Evolutionary conservation across 2,329 filamentous ascomycete species (phyloP).

Genomic region (Colletotrichum lupini): DNA sequence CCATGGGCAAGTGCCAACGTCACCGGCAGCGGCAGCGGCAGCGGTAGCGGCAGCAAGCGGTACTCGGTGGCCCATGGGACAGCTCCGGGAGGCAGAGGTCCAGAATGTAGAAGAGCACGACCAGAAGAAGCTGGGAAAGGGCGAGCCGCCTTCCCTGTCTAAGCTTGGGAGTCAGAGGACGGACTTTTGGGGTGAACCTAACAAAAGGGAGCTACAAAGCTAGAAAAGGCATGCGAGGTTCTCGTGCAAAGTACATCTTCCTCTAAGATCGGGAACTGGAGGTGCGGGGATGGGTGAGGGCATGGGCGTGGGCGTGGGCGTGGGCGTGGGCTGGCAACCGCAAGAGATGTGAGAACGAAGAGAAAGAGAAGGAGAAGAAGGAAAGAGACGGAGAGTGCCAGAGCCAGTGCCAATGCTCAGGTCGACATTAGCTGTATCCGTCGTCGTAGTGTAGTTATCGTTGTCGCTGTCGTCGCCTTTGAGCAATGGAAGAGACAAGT

Average conservation of each 20-base stretch:
- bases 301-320: no score
- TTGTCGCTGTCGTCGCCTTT: background rate
- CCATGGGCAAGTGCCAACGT: background rate
- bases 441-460: background rate
- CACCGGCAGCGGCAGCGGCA: background rate
- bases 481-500: background rate
- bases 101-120: slow-evolving; percentile 7
- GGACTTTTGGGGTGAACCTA: background rate
- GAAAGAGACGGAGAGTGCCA: background rate
- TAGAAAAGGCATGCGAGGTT: background rate
- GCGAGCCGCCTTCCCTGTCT: slow-evolving; percentile 4
- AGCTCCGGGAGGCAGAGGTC: background rate
- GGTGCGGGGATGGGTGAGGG: background rate
- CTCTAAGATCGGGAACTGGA: background rate
- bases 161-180: background rate
- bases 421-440: slow-evolving; percentile 10
- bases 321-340: background rate
- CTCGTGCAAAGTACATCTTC: background rate
- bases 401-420: background rate
- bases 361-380: background rate
- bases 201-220: background rate
- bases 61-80: background rate
- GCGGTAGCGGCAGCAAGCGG: background rate
- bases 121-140: slow-evolving; percentile 23
- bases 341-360: background rate